Percentiles rank a stretch among this genome's conserved stretches.
phyloP scores from a whole-genome alignment of 2,329 filamentous ascomycete species.

The Rachicladosporium sp. region DNA sequence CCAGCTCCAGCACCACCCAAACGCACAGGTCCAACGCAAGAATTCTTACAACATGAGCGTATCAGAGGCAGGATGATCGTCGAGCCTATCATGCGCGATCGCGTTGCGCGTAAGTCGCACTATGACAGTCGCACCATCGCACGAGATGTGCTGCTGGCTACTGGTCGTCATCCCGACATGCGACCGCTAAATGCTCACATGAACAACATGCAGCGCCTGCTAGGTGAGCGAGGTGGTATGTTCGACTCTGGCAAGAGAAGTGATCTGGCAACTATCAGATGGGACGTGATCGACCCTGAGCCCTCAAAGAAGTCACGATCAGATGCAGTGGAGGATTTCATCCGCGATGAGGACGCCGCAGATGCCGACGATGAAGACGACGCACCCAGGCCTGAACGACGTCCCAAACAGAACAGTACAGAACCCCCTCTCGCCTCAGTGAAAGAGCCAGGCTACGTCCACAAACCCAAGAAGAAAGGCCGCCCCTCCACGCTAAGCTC shows the following conservation, averaged over 20 bases:
- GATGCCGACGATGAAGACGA: too few species aligned
- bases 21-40: conserved; percentile 15
- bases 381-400: too few species aligned
- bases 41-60: conserved; percentile 18
- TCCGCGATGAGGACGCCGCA: too few species aligned
- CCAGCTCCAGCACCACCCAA: conserved; percentile 6
- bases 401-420: too few species aligned
- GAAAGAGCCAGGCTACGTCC: too few species aligned
- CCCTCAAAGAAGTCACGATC: conserved; percentile 19
- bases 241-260: conserved; percentile 28
- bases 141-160: conserved; percentile 49
- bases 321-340: too few species aligned
- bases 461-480: too few species aligned
- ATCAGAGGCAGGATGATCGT: conserved; percentile 26
- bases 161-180: conserved; percentile 49
- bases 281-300: conserved; percentile 49
- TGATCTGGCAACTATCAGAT: conserved; percentile 47
- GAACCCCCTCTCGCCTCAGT: too few species aligned
- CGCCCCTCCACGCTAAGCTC: too few species aligned
- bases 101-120: conserved; percentile 35
- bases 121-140: conserved; percentile 53
- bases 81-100: conserved; percentile 34
- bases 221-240: conserved; percentile 21
- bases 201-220: conserved; percentile 28
- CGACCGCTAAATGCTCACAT: conserved; percentile 48